Evolutionary conservation across 768 basidiomycete species (phyloP).

Genomic region (Mrakia blollopis): DNA sequence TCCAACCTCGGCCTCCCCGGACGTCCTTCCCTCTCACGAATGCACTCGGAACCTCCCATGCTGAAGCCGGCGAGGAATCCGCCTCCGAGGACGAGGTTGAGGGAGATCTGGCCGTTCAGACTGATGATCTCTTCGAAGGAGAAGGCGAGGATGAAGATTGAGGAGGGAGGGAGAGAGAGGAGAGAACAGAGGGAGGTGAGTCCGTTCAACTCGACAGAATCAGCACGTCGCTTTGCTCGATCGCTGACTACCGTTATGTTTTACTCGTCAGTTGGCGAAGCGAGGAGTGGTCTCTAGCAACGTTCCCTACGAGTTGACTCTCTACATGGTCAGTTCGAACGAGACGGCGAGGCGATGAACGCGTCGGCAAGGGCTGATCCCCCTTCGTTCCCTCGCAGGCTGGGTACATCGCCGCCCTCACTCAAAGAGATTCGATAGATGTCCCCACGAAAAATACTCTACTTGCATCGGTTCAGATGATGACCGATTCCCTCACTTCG

Average conservation of each 20-base stretch:
- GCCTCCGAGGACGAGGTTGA: neutral
- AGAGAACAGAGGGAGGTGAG: slow-evolving; percentile 14
- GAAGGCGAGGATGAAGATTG: neutral
- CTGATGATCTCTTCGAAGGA: neutral
- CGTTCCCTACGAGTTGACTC: slow-evolving; percentile 6
- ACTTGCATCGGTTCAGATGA: slow-evolving; percentile 49
- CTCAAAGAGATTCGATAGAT: slow-evolving; percentile 55
- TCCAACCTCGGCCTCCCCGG: neutral
- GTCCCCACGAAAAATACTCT: slow-evolving; percentile 54
- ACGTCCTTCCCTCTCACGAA: neutral
- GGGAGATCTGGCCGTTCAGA: slow-evolving; percentile 5
- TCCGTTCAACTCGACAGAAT: neutral
- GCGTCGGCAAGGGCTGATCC: neutral
- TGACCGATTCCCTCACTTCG: slow-evolving; percentile 61
- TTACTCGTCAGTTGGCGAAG: neutral
- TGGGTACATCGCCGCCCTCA: slow-evolving; percentile 56
- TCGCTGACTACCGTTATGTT: neutral
- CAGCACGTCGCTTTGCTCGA: neutral
- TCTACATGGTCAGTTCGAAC: neutral
- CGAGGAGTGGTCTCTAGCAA: slow-evolving; percentile 1
- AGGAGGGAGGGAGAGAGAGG: slow-evolving; percentile 12
- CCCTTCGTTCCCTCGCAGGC: neutral
- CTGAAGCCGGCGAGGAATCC: slow-evolving; percentile 11
- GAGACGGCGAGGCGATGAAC: neutral
- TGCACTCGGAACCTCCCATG: neutral